Conservation (phyloP, 148 eudicot species). For the Silene latifolia region DNA sequence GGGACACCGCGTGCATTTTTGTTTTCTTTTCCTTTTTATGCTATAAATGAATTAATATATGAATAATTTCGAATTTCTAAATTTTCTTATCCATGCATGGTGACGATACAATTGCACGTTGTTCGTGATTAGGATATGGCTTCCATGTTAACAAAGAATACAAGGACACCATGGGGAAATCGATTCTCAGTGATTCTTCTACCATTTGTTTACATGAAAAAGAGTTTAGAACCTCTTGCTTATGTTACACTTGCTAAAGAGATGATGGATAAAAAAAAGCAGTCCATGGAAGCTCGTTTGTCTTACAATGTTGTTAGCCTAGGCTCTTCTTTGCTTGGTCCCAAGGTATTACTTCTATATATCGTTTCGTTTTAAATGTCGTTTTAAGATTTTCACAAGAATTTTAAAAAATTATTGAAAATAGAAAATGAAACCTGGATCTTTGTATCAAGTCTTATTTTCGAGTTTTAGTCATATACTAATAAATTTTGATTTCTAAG, state of each 20-base stretch:
- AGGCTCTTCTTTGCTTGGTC: slow-evolving; percentile 1
- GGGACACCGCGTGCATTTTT: too few species aligned
- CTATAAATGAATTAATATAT: too few species aligned
- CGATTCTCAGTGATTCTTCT: slow-evolving; percentile 7
- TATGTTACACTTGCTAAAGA: slow-evolving; percentile 18
- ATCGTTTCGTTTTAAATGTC: not conserved
- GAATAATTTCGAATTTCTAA: too few species aligned
- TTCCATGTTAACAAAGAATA: not conserved
- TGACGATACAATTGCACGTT: not conserved
- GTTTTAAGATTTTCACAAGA: too few species aligned
- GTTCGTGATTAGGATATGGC: slow-evolving; percentile 10
- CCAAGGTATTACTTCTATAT: slow-evolving; percentile 18
- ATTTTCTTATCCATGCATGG: too few species aligned
- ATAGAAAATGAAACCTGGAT: too few species aligned
- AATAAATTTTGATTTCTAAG: too few species aligned
- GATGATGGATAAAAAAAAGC: slow-evolving; percentile 23
- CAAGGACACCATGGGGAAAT: slow-evolving; percentile 19
- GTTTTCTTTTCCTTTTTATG: too few species aligned
- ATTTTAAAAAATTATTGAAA: too few species aligned
- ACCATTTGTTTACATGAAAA: slow-evolving; percentile 15
- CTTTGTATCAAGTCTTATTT: too few species aligned
- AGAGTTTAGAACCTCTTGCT: not conserved
- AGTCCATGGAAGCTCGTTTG: slow-evolving; percentile 24
- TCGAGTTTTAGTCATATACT: too few species aligned
- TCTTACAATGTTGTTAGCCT: slow-evolving; percentile 10